Percentiles rank a stretch among this genome's conserved stretches.
Evolutionary conservation across 768 basidiomycete species (phyloP).

Genomic region (Tricholoma terreum): DNA sequence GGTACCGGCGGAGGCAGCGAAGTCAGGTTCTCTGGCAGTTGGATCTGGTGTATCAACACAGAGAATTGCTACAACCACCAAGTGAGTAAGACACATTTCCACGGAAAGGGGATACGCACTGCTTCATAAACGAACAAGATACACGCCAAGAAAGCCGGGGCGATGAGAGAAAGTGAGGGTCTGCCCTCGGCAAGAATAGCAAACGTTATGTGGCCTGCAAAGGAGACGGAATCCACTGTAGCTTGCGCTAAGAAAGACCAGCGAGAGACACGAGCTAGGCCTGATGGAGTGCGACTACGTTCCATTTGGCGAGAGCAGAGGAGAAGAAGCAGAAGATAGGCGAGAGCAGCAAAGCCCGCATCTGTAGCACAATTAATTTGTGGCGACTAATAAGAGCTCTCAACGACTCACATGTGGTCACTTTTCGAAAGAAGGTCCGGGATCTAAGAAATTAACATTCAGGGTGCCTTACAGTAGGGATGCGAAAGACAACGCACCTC

Average conservation of each 20-base stretch:
- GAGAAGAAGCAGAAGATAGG: constrained; percentile 63
- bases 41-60: constrained; percentile 76
- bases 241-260: constrained; percentile 83
- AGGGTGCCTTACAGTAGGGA: not conserved
- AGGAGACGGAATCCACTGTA: constrained; percentile 77
- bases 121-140: constrained; percentile 80
- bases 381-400: not conserved
- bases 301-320: constrained; percentile 75
- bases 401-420: constrained; percentile 53
- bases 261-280: constrained; percentile 73
- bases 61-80: constrained; percentile 67
- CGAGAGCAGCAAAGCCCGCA: constrained; percentile 64
- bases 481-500: constrained; percentile 39
- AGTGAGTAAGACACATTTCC: not conserved
- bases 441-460: constrained; percentile 33
- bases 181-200: constrained; percentile 82
- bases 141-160: constrained; percentile 82
- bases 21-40: constrained; percentile 64
- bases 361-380: constrained; percentile 40
- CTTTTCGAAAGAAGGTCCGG: constrained; percentile 68
- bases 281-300: constrained; percentile 72
- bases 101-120: constrained; percentile 37
- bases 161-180: constrained; percentile 75
- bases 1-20: constrained; percentile 24
- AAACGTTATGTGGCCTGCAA: constrained; percentile 86